Percentiles rank a stretch among this genome's conserved stretches.
These are phyloP conservation scores for Eustoma russellianum DNA, from an alignment of 257 asterid species.

Conservation along the genomic window DNA sequence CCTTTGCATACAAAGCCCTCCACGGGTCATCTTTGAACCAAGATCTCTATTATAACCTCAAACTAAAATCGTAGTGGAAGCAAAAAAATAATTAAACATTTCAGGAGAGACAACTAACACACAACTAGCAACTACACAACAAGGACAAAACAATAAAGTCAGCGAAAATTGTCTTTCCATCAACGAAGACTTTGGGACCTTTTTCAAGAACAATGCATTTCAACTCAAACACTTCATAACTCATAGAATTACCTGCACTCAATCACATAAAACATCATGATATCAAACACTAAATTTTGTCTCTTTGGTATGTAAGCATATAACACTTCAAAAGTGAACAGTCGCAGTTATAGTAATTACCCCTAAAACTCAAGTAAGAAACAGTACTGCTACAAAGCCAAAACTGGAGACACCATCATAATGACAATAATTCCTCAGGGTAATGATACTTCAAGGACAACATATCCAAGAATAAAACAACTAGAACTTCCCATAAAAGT, in stretches of 20 bases:
- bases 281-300: neutral
- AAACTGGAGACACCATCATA: neutral
- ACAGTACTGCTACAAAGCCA: constrained; percentile 5
- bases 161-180: no score
- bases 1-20: no score
- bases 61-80: no score
- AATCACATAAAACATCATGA: neutral
- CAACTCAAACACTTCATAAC: neutral
- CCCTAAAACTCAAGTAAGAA: neutral
- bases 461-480: neutral
- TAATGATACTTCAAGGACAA: neutral
- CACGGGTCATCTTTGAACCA: no score
- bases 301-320: neutral
- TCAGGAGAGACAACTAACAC: no score
- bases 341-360: neutral
- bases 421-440: neutral
- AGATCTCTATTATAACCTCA: no score
- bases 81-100: no score
- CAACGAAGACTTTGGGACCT: neutral
- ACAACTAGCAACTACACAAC: no score
- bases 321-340: neutral
- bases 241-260: neutral
- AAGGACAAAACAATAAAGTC: no score
- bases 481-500: neutral
- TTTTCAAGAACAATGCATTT: neutral